phyloP scores from a whole-genome alignment of 768 basidiomycete species.

The Serendipita indica region DNA sequence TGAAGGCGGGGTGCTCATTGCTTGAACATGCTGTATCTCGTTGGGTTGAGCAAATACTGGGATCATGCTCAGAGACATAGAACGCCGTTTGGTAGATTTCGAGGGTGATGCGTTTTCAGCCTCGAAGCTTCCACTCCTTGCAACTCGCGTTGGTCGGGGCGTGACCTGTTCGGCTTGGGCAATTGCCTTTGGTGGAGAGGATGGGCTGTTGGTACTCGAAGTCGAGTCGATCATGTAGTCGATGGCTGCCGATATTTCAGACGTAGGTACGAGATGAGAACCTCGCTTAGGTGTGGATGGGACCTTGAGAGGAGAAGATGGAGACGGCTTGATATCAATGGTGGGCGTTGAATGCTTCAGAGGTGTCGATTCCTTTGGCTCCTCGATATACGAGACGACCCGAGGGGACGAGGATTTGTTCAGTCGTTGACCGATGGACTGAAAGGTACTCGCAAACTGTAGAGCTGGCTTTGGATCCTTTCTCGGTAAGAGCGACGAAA shows the following conservation, averaged over 20 bases:
- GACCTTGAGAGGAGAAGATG: not conserved
- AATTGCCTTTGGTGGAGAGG: not conserved
- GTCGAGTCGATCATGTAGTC: constrained; percentile 6
- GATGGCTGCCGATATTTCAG: constrained; percentile 3
- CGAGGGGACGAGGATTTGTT: not conserved
- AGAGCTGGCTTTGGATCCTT: constrained; percentile 5
- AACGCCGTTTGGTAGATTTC: not conserved
- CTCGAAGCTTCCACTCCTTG: not conserved
- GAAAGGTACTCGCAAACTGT: not conserved
- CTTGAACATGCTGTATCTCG: not conserved
- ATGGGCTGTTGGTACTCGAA: not conserved
- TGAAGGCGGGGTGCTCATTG: not conserved
- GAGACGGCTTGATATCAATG: not conserved
- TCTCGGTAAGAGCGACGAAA: not conserved
- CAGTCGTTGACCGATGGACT: not conserved
- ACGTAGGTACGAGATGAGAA: not conserved
- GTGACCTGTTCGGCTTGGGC: not conserved
- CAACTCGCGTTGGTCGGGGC: not conserved
- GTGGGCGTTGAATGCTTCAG: not conserved
- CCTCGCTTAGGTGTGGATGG: not conserved
- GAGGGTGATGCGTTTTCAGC: not conserved
- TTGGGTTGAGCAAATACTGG: not conserved
- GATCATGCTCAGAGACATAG: constrained; percentile 9
- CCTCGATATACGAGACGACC: not conserved
- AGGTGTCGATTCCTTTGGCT: not conserved